Percentiles rank a stretch among this genome's conserved stretches.
Conservation (phyloP, 805 yeast species). For the Starmera quercuum region DNA sequence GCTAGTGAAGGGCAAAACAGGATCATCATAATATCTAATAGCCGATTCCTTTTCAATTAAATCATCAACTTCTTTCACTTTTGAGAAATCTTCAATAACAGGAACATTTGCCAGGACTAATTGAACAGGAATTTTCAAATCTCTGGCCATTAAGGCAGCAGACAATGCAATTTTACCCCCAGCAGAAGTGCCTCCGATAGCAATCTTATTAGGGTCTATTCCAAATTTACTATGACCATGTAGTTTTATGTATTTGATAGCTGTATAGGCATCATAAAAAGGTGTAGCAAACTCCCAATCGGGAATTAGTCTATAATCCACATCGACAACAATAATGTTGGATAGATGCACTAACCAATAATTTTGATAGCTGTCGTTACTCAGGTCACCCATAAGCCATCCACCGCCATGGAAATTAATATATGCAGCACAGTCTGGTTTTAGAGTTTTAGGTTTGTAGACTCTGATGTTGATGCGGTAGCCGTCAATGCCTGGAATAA, state of each 20-base stretch:
- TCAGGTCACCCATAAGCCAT: conserved; percentile 1
- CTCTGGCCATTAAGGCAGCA: neutral
- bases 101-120: conserved; percentile 1
- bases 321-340: conserved; percentile 13
- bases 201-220: neutral
- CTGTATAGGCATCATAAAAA: conserved; percentile 5
- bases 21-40: neutral
- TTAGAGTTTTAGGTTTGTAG: conserved; percentile 1
- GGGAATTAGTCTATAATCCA: conserved; percentile 3
- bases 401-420: conserved; percentile 7
- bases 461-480: conserved; percentile 1
- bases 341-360: conserved; percentile 11
- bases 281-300: conserved; percentile 2
- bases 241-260: neutral
- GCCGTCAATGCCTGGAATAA: conserved; percentile 2
- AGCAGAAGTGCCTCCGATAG: conserved; percentile 2
- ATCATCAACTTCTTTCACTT: neutral
- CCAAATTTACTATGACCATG: neutral
- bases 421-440: neutral
- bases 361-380: conserved; percentile 1
- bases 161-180: conserved; percentile 1
- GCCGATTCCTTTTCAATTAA: neutral
- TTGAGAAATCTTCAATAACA: neutral
- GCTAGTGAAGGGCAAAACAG: neutral
- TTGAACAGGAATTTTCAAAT: neutral